Base-by-base conservation (phyloP, 2,329 filamentous ascomycete species). In the Phialophora tarda region DNA sequence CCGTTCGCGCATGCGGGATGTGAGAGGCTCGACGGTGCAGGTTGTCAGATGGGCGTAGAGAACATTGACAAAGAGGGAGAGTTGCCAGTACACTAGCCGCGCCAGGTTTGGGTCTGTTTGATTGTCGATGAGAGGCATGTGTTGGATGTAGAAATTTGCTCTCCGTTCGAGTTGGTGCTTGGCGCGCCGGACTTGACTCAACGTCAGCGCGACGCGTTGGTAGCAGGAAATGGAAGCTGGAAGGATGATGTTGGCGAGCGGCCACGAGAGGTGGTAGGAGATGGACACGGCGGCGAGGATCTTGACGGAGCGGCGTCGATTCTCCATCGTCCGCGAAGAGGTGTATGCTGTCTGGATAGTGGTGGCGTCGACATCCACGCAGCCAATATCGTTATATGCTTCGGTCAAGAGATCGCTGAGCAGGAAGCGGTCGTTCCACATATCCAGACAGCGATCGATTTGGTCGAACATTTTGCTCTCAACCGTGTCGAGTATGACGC, bases 391-490 rank as follows among this genome's bases (percentile, higher is more conserved):
- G 4, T 81, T 83, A 75, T 92, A 93, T 0, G 90, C 88, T 63
- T 89, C 88, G 65, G 92, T 90, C 0, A 90, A 88, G 1, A 92
- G 79, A 71, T 93, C 91, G 0, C 91, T 95, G 30, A 97, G 81
- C 0, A 90, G 84, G 74, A 94, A 96, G 23, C 88, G 86, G 75
- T 97, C 92, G 68, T 89, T 89, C 93, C 93, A 97, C 41, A 78
- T 78, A 74, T 77, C 74, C 80, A 83, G 77, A 12, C 79, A 79
- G 57, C 77, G 82, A 71, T 95, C 91, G 53, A 97, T 84, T 57
- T 90, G 88, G 63, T 89, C 86, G 74, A 97, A 97, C 1, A 97
- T 77, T 12, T 85, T 85, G 28, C 84, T 83, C 12, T 89, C 86
- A 71, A 97, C 89, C 0, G 80, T 78, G 55, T 89, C 85, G 1